Evolutionary conservation across 2,329 filamentous ascomycete genomes (phyloP).

Genomic region (Neophaeococcomyces mojaviensis): DNA sequence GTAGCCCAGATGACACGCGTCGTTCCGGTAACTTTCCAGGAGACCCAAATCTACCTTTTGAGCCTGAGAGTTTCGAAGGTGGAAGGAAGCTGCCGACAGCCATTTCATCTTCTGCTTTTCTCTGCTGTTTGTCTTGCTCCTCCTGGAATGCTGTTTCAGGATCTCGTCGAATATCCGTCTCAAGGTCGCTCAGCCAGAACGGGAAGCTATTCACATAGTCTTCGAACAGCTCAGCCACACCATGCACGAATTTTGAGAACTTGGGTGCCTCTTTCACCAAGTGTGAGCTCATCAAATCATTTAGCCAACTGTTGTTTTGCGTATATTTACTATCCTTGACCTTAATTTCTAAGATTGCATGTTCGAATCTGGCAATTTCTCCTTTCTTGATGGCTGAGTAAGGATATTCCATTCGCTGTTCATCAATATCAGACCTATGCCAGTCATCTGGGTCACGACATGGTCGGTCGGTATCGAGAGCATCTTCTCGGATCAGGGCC

Average conservation of each 20-base stretch:
- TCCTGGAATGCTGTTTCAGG: slow-evolving; percentile 84
- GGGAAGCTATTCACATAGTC: slow-evolving; percentile 93
- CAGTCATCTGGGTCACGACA: slow-evolving; percentile 82
- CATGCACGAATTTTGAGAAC: slow-evolving; percentile 97
- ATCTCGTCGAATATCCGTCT: slow-evolving; percentile 88
- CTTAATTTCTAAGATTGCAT: slow-evolving; percentile 88
- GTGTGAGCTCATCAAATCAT: slow-evolving; percentile 87
- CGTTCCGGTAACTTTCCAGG: slow-evolving; percentile 17
- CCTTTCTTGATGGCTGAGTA: slow-evolving; percentile 82
- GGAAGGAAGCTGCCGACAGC: slow-evolving; percentile 84
- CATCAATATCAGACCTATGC: slow-evolving; percentile 88
- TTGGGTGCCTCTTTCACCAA: slow-evolving; percentile 80
- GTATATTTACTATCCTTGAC: slow-evolving; percentile 57
- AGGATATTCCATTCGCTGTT: slow-evolving; percentile 72
- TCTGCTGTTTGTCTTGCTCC: slow-evolving; percentile 76
- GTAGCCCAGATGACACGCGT: background rate
- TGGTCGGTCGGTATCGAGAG: slow-evolving; percentile 72
- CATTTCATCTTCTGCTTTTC: slow-evolving; percentile 75
- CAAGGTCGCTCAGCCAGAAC: slow-evolving; percentile 89
- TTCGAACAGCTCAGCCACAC: slow-evolving; percentile 83
- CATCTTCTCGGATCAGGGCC: slow-evolving; percentile 70
- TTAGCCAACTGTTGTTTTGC: slow-evolving; percentile 75
- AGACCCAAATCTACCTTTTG: slow-evolving; percentile 15
- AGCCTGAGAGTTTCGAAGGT: slow-evolving; percentile 27
- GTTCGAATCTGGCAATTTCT: slow-evolving; percentile 85